A percentile compares a stretch with the other conserved stretches of the same genome.
phyloP scores from a whole-genome alignment of 2,329 filamentous ascomycete genomes.

The Curvularia verruculosa region DNA sequence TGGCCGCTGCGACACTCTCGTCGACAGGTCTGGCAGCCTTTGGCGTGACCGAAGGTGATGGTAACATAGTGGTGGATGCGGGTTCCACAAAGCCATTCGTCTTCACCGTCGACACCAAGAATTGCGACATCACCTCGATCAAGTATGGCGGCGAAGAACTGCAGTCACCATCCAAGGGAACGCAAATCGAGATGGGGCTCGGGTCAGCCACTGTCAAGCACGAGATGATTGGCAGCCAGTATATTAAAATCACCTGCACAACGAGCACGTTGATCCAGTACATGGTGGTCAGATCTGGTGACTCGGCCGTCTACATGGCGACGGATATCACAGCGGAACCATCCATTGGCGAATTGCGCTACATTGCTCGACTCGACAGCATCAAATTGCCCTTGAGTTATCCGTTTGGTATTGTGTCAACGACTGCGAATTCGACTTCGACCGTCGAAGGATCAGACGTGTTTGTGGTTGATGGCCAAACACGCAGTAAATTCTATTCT shows the following conservation, averaged over 20 bases:
- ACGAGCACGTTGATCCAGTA: slow-evolving; percentile 69
- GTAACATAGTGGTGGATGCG: slow-evolving; percentile 44
- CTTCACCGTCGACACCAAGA: slow-evolving; percentile 51
- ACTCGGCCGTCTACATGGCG: slow-evolving; percentile 61
- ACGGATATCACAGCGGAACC: slow-evolving; percentile 63
- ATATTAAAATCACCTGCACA: slow-evolving; percentile 67
- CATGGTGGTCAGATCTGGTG: slow-evolving; percentile 65
- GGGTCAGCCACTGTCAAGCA: slow-evolving; percentile 63
- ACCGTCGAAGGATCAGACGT: slow-evolving; percentile 61
- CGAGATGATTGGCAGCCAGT: slow-evolving; percentile 46
- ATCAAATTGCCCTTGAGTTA: slow-evolving; percentile 45
- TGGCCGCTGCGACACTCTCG: slow-evolving; percentile 37
- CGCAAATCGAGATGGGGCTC: slow-evolving; percentile 66
- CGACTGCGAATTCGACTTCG: slow-evolving; percentile 57
- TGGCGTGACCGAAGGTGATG: slow-evolving; percentile 41
- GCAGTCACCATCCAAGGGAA: slow-evolving; percentile 59
- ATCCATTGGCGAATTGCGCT: slow-evolving; percentile 62
- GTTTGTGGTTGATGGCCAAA: slow-evolving; percentile 66
- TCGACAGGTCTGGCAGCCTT: slow-evolving; percentile 44
- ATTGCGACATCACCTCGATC: slow-evolving; percentile 69
- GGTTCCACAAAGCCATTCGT: slow-evolving; percentile 42
- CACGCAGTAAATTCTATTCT: slow-evolving; percentile 73
- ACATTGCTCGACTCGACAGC: slow-evolving; percentile 65
- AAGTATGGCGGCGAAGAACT: slow-evolving; percentile 65
- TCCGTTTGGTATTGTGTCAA: slow-evolving; percentile 57